Evolutionary conservation across 352 stramenopile species (phyloP).

Genomic region (Phytophthora sp.): DNA sequence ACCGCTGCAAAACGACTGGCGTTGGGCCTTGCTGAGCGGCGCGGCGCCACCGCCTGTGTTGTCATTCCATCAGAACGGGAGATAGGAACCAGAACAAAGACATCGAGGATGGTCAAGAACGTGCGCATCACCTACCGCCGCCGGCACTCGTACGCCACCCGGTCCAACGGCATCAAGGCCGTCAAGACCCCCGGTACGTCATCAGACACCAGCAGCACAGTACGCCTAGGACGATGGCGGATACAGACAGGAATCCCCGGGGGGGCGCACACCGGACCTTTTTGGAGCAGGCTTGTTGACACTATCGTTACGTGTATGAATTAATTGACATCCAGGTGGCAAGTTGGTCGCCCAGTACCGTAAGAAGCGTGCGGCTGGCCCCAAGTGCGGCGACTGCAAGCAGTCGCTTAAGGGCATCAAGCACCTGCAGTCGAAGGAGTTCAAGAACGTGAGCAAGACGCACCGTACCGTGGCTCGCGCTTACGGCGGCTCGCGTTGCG

Average conservation of each 20-base stretch:
- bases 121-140: constrained; percentile 95
- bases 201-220: not conserved
- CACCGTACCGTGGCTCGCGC: constrained; percentile 96
- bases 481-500: constrained; percentile 96
- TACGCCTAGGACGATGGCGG: not conserved
- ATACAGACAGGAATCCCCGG: constrained; percentile 3
- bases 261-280: not conserved
- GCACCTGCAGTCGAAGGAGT: constrained; percentile 73
- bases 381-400: constrained; percentile 98
- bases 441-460: constrained; percentile 84
- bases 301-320: too few species aligned
- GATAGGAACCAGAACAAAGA: constrained; percentile 67
- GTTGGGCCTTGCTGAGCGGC: constrained; percentile 43
- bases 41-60: constrained; percentile 11
- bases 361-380: constrained; percentile 94
- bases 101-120: constrained; percentile 91
- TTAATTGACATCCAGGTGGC: constrained; percentile 66
- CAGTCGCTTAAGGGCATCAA: constrained; percentile 92
- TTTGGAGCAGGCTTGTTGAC: too few species aligned
- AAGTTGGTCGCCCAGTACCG: constrained; percentile 94
- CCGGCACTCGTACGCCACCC: constrained; percentile 98
- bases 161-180: constrained; percentile 92
- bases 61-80: constrained; percentile 77
- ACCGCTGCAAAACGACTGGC: constrained; percentile 53
- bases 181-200: constrained; percentile 96